Evolutionary conservation across 768 basidiomycete species (phyloP), one percentile per base, ranked within the genome.

Genomic region (Lentinula boryana): DNA sequence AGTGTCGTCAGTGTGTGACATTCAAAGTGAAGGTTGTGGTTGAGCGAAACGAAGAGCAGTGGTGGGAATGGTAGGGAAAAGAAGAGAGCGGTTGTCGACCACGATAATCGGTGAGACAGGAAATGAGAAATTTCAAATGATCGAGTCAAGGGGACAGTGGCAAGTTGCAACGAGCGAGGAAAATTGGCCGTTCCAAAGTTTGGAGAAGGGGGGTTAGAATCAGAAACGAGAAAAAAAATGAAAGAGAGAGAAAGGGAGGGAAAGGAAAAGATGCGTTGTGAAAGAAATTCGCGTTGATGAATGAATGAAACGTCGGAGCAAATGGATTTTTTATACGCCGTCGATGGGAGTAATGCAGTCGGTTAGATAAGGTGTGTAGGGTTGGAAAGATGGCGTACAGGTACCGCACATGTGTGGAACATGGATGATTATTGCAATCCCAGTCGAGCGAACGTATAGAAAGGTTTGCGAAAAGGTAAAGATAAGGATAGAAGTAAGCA

Each of bases 221-320:
- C 1, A 51, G 32, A 35, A 2, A 21, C 27, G 31, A 35, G 36
- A 31, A 53, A 35, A 27, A 21, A 35, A 38, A 27, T 27, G 51
- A 53, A 53, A 38, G 31, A 35, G 23, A 33, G 23, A n/a, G 21
- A 51, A 23, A 21, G 15, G 31, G 32, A 53, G 21, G 35, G 13
- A 15, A 35, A 53, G 32, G 50, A 51, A n/a, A 43, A n/a, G 16
- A 43, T 43, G 16, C 16, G 41, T 13, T 74, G 32, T 5, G 32
- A 23, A 31, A 36, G 9, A 3, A 44, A 16, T 0, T 56, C 15
- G 58, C 41, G 46, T n/a, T n/a, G 46, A 48, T 21, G 9, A 48
- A 21, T 48, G 46, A 48, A 48, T 48, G 46, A 18, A 48, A 48
- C 16, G n/a, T 43, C 41, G 41, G 41, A 43, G 41, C 41, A 43